Evolutionary conservation across 139 green algal species (phyloP), one percentile per base, ranked within the genome.

Genomic region (Yamagishiella unicocca): DNA sequence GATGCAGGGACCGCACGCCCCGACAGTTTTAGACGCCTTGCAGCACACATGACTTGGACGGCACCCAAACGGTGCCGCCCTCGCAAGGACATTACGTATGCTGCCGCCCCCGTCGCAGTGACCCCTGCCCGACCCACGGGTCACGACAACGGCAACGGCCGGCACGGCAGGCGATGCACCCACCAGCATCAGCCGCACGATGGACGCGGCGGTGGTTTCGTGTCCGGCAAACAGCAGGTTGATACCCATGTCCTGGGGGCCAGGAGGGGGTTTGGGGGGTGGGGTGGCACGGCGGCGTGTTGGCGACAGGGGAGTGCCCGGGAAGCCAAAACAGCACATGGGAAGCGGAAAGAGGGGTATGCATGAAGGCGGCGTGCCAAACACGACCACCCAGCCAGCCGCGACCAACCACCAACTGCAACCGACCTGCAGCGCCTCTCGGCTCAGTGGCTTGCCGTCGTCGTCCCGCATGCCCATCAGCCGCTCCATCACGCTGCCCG

Each of bases 141-240:
- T n/a, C n/a, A n/a, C n/a, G n/a, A n/a, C n/a, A n/a, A n/a, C n/a
- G n/a, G n/a, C n/a, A n/a, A n/a, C n/a, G n/a, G n/a, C n/a, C n/a
- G n/a, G n/a, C n/a, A n/a, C n/a, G n/a, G n/a, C n/a, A n/a, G n/a
- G n/a, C n/a, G n/a, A n/a, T n/a, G n/a, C 67, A 75, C 72, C 29
- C 38, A 84, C 79, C 79, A 75, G 27, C 61, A 85, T 22, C 29
- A 64, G 12, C 40, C 79, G 21, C 61, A 85, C 4, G 0, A 85
- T 35, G 40, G 79, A 53, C 19, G 42, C 62, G 61, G 79, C 79
- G 79, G 79, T 85, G 79, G 79, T 85, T 61, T 85, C 79, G 62
- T 85, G 79, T 14, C 79, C 61, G 33, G 79, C 79, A 19, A 85
- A 85, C 29, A 85, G 79, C 79, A 85, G 61, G 33, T 33, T 53